Evolutionary conservation across 176 grass and related monocot genomes (phyloP).

Genomic region (Carex littledalei): DNA sequence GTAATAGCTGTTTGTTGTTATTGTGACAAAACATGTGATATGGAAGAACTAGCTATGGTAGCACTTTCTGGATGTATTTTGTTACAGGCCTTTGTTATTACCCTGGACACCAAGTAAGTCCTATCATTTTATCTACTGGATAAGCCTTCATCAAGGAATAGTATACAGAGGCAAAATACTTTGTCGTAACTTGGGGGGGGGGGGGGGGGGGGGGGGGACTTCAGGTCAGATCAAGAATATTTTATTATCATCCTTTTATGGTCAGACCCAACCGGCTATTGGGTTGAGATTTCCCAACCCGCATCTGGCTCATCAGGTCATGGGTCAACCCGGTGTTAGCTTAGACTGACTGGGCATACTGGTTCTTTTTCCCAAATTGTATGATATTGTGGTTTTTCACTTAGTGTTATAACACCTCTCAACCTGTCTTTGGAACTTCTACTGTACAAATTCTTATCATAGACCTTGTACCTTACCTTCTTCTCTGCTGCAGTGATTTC

Average conservation of each 20-base stretch:
- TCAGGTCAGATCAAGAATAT: no score
- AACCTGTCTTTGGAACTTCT: not conserved
- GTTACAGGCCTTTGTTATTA: conserved; percentile 91
- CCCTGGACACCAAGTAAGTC: conserved; percentile 73
- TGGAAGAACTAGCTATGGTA: conserved; percentile 83
- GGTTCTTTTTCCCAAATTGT: not conserved
- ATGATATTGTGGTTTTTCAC: not conserved
- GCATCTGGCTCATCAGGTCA: no score
- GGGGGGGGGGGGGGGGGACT: no score
- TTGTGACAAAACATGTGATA: conserved; percentile 72
- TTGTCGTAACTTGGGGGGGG: no score
- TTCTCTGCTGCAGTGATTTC: conserved; percentile 55
- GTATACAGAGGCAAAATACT: not conserved
- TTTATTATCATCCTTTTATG: no score
- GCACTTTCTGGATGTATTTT: conserved; percentile 88
- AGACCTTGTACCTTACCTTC: not conserved
- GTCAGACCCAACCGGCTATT: no score
- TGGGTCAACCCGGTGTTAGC: no score
- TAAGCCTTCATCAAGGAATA: not conserved
- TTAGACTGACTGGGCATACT: not conserved
- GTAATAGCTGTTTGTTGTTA: conserved; percentile 53
- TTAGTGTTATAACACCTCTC: not conserved
- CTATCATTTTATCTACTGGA: not conserved
- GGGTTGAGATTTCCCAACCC: no score
- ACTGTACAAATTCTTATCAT: not conserved